Conservation (phyloP, 1,284 basidiomycete genomes). For the Malassezia yamatoensis region DNA sequence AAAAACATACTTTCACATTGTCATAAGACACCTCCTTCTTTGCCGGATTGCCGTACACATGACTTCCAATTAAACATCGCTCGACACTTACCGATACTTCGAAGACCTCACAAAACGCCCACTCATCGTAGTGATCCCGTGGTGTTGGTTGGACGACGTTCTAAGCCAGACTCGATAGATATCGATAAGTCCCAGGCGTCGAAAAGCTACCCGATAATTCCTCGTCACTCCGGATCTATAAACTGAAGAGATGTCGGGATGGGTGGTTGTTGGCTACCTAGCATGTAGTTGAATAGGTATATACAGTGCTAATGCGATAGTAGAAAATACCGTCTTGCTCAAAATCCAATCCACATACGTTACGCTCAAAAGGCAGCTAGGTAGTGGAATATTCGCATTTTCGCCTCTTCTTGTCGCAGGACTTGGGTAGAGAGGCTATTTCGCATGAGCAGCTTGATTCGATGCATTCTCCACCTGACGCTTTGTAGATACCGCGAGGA, state of each 20-base stretch:
- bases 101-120: slow-evolving; percentile 57
- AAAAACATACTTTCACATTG: slow-evolving; percentile 61
- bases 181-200: neutral
- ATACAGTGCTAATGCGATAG: neutral
- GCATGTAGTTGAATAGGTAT: no score
- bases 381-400: no score
- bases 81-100: slow-evolving; percentile 53
- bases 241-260: no score
- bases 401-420: no score
- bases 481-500: slow-evolving; percentile 11
- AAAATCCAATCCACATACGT: neutral
- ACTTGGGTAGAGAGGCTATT: neutral
- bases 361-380: no score
- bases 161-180: neutral
- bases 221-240: no score
- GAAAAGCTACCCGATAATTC: neutral
- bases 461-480: slow-evolving; percentile 14
- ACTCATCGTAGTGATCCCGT: slow-evolving; percentile 10
- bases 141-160: neutral
- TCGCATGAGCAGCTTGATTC: neutral
- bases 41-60: slow-evolving; percentile 64
- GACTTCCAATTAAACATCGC: slow-evolving; percentile 52
- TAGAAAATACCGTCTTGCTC: neutral
- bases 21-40: slow-evolving; percentile 56
- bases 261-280: no score